Base-by-base conservation (phyloP, 2,329 filamentous ascomycete genomes). In the Paecilomyces sp. region DNA sequence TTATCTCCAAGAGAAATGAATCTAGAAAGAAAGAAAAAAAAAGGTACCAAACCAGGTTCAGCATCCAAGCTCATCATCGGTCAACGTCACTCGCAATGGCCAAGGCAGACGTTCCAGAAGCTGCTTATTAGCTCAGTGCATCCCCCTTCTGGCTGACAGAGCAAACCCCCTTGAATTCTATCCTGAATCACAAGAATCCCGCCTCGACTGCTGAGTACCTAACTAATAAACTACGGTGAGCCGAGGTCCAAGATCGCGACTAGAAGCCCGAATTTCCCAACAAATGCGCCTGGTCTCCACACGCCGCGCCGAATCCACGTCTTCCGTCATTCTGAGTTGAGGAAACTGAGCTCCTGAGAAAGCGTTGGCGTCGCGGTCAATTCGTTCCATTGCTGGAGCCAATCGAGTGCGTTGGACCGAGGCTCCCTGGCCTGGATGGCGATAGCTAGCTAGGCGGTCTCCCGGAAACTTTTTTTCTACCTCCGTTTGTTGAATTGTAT, bases 241-340 rank as follows among this genome's bases (percentile, higher is more conserved):
- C 51, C 57, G 51, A 58, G 57, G 57, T 33, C 31, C 57, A 24
- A 34, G 18, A 28, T 24, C 24, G 24, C 51, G 28, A 15, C 56
- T n/a, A 33, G 33, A 50, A 22, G 30, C 12, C n/a, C 55, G 15
- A 18, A 18, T 51, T 30, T 57, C 56, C 56, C 56, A 58, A 58
- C 57, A 58, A 58, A 54, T 51, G 55, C 55, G 30, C 36, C 24
- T 22, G 18, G 56, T 30, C 56, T 51, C 56, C 56, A 57, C 56
- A 25, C 56, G 18, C 28, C 18, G 41, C 31, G 31, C 31, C 31
- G 12, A 15, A 30, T 57, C 34, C 33, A 28, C 34, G 11, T 33
- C 11, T 47, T 56, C 30, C 30, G 30, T 36, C 24, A 33, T 33
- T 11, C 25, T 30, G 15, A 54, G 52, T 30, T 28, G 52, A 30